phyloP scores from a whole-genome alignment of 805 yeast genomes.

The Diddensiella santjacobensis region DNA sequence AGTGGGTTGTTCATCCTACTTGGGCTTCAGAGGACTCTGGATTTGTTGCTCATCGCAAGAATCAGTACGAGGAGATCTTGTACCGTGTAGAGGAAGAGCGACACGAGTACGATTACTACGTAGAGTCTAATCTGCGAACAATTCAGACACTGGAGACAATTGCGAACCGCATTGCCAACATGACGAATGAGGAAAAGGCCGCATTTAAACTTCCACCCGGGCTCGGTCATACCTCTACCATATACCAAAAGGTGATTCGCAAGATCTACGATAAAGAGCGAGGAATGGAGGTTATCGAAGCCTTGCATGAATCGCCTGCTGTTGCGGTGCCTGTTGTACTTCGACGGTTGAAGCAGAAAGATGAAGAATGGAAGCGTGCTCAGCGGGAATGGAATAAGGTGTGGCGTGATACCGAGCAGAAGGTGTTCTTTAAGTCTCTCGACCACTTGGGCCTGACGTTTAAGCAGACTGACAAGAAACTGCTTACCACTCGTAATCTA shows the following conservation, averaged over 20 bases:
- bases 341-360: slow-evolving; percentile 91
- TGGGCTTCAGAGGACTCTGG: slow-evolving; percentile 99
- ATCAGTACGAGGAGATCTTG: slow-evolving; percentile 93
- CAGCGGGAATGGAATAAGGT: slow-evolving; percentile 98
- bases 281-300: slow-evolving; percentile 94
- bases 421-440: slow-evolving; percentile 85
- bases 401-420: slow-evolving; percentile 98
- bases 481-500: slow-evolving; percentile 82
- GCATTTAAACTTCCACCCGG: slow-evolving; percentile 87
- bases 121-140: slow-evolving; percentile 91
- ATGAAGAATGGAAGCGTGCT: slow-evolving; percentile 97
- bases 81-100: slow-evolving; percentile 97
- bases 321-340: slow-evolving; percentile 91
- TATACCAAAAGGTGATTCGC: slow-evolving; percentile 88
- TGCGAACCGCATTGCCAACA: slow-evolving; percentile 87
- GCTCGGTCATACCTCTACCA: slow-evolving; percentile 89
- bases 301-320: slow-evolving; percentile 91
- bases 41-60: slow-evolving; percentile 96
- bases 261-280: slow-evolving; percentile 91
- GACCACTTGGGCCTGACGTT: slow-evolving; percentile 95
- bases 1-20: slow-evolving; percentile 99
- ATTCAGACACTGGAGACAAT: slow-evolving; percentile 94
- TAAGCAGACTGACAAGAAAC: slow-evolving; percentile 93
- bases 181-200: slow-evolving; percentile 87
- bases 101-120: slow-evolving; percentile 92